A percentile compares a stretch with the other conserved stretches of the same genome.
Conservation (phyloP, 1,284 basidiomycete species). For the Ustilago vetiveriae region DNA sequence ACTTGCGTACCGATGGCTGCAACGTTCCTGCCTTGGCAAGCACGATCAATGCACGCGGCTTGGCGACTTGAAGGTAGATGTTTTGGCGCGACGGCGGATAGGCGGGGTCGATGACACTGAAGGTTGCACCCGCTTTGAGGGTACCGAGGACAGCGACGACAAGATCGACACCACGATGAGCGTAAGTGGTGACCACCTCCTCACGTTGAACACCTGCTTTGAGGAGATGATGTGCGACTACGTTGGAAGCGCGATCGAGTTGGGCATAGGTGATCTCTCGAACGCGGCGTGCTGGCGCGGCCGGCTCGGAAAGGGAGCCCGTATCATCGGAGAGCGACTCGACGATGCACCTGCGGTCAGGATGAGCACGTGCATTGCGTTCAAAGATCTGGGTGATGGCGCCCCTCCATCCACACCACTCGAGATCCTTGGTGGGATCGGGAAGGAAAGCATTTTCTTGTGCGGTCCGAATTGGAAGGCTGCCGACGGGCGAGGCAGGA, state of each 20-base stretch:
- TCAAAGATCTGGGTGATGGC: constrained; percentile 80
- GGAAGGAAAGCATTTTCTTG: constrained; percentile 79
- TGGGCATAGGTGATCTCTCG: constrained; percentile 80
- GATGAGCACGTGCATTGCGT: constrained; percentile 58
- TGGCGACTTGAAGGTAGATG: constrained; percentile 93
- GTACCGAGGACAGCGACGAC: constrained; percentile 97
- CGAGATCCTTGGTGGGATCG: constrained; percentile 86
- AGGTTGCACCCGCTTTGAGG: constrained; percentile 94
- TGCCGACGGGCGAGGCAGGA: constrained; percentile 66
- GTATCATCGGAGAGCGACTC: constrained; percentile 71
- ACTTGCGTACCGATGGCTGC: constrained; percentile 83
- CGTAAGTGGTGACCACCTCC: constrained; percentile 99
- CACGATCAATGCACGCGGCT: constrained; percentile 90
- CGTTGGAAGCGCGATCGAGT: constrained; percentile 86
- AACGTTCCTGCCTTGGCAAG: constrained; percentile 90
- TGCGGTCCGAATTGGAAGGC: constrained; percentile 69
- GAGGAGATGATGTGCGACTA: constrained; percentile 89
- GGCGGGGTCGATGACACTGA: constrained; percentile 98
- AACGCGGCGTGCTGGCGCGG: constrained; percentile 70
- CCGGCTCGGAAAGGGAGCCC: constrained; percentile 74
- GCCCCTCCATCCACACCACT: constrained; percentile 97
- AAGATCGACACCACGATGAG: constrained; percentile 93
- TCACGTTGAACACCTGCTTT: constrained; percentile 86
- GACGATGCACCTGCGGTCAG: constrained; percentile 62
- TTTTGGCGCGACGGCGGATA: constrained; percentile 94